A percentile compares a stretch with the other conserved stretches of the same genome.
phyloP scores from a whole-genome alignment of 2,329 filamentous ascomycete species.

The Coniochaeta sp. region DNA sequence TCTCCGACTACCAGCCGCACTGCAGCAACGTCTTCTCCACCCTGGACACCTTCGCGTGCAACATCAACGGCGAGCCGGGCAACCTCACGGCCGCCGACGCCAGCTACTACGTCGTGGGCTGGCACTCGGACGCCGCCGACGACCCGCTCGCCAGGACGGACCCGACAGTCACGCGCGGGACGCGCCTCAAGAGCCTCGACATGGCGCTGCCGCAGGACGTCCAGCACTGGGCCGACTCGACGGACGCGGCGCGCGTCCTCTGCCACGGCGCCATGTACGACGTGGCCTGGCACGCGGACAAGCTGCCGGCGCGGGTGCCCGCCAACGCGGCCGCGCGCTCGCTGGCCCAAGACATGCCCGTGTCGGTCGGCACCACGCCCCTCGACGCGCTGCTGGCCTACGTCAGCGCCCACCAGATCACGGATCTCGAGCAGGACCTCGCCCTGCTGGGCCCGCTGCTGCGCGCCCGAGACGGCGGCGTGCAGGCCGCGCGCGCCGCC shows the following conservation, averaged over 20 bases:
- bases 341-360: constrained; percentile 12
- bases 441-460: constrained; percentile 19
- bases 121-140: constrained; percentile 20
- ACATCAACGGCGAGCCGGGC: constrained; percentile 11
- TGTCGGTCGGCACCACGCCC: constrained; percentile 28
- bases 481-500: constrained; percentile 22
- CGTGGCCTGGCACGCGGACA: constrained; percentile 22
- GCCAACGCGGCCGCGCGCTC: constrained; percentile 15
- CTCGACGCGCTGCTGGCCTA: constrained; percentile 29
- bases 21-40: constrained; percentile 31
- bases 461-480: constrained; percentile 21
- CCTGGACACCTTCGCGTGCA: constrained; percentile 26
- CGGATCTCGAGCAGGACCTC: constrained; percentile 20
- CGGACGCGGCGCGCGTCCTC: constrained; percentile 11
- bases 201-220: constrained; percentile 14
- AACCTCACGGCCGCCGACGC: constrained; percentile 16
- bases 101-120: constrained; percentile 31
- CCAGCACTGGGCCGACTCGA: constrained; percentile 8
- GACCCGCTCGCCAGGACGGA: constrained; percentile 6
- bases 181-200: constrained; percentile 5
- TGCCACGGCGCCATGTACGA: constrained; percentile 30
- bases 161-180: neutral
- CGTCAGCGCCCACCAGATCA: neutral
- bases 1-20: constrained; percentile 33
- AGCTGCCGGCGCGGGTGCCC: constrained; percentile 18